Conservation (phyloP, 2,329 filamentous ascomycete genomes). For the Fusarium secorum region DNA sequence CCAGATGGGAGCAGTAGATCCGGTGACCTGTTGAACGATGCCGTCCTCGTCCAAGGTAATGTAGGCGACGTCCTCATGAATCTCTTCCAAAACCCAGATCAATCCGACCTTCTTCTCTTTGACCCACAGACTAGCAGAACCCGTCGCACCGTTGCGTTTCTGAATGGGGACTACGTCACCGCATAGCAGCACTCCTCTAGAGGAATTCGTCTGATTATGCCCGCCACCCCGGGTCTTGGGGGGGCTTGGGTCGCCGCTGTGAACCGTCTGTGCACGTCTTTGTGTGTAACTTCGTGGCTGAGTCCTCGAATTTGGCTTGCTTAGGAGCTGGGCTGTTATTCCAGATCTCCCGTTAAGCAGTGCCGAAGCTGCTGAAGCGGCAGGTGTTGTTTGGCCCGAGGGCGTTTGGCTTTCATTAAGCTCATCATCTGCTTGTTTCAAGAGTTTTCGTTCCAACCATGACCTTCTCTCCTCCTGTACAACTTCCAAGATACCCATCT, state of each 20-base stretch:
- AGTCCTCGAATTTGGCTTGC: constrained; percentile 74
- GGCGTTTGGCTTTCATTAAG: constrained; percentile 44
- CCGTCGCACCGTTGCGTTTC: constrained; percentile 90
- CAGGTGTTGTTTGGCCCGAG: constrained; percentile 47
- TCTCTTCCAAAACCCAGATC: constrained; percentile 98
- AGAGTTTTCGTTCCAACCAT: constrained; percentile 89
- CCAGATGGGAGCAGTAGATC: constrained; percentile 88
- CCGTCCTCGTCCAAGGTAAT: constrained; percentile 81
- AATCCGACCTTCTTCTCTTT: constrained; percentile 94
- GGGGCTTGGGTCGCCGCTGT: constrained; percentile 62
- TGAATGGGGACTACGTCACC: constrained; percentile 98
- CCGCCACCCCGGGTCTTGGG: constrained; percentile 62
- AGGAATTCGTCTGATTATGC: constrained; percentile 77
- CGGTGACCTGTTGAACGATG: constrained; percentile 71
- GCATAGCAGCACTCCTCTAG: constrained; percentile 88
- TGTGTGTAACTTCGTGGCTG: constrained; percentile 61
- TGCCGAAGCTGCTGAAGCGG: constrained; percentile 54
- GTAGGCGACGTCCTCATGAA: constrained; percentile 88
- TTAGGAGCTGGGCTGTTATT: constrained; percentile 87
- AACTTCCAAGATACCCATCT: constrained; percentile 93
- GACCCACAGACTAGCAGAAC: constrained; percentile 96
- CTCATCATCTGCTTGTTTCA: constrained; percentile 56
- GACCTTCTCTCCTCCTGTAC: constrained; percentile 87
- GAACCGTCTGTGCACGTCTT: constrained; percentile 70
- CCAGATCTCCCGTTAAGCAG: constrained; percentile 75